Base-by-base conservation (phyloP, 768 basidiomycete genomes). In the Auriscalpium vulgare region DNA sequence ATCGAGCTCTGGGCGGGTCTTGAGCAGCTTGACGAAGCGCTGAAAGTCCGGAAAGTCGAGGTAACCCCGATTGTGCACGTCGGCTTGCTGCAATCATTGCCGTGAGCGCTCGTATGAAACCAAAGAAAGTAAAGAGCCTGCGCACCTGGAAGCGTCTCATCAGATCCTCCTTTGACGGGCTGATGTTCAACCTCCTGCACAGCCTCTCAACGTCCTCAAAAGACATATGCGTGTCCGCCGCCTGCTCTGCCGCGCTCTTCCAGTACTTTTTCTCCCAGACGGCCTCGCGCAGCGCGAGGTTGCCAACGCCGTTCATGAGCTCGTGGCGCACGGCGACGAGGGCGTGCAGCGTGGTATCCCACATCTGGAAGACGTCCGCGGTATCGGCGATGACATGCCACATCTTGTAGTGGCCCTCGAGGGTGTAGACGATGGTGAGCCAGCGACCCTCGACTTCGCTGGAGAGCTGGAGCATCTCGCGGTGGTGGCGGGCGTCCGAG, bases 241-340 rank as follows among this genome's bases (percentile, higher is more conserved):
- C 73, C 38, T 43, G 13, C 43, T 79, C 74, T 59, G 87, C 85
- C 0, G 84, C 81, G 13, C 78, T 80, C 64, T 84, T 88, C 90
- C 91, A 92, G 66, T 86, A 88, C 67, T 86, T 85, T 54, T 81
- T 78, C 71, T 90, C 82, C 91, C 90, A 93, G 10, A 90, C 73
- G 0, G 77, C 75, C 59, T 88, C 80, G 21, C 87, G 70, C 54
- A 84, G 72, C 57, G 86, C 84, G 35, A 79, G 70, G 54, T 84
- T 78, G 11, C 83, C 84, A 0, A 82, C 72, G 0, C 85, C 87
- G 10, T 75, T 77, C 82, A 86, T 86, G 36, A 91, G 77, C 46
- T 84, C 83, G 61, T 81, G 81, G 29, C 89, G 78, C 45, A 87
- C 75, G 2, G 80, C 75, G 57, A 83, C 75, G 17, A 94, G 72